phyloP scores from a whole-genome alignment of 73 alveolate species.

The Vitrella brassicaformis region DNA sequence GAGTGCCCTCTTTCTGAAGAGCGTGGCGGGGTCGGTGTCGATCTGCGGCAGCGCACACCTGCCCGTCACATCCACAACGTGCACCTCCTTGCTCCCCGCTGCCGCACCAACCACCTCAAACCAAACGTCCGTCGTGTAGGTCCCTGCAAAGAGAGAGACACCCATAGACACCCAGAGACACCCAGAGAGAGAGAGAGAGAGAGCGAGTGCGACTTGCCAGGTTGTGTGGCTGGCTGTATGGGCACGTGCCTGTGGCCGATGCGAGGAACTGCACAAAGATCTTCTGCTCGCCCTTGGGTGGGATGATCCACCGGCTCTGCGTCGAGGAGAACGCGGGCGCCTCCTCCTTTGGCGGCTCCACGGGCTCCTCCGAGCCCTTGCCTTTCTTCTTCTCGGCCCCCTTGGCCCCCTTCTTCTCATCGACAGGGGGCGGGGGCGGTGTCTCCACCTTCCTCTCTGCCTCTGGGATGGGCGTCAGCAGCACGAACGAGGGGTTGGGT shows the following conservation, averaged over 20 bases:
- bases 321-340: constrained; percentile 17
- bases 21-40: constrained; percentile 55
- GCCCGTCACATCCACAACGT: constrained; percentile 20
- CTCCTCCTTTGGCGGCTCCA: constrained; percentile 11
- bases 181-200: too few species aligned
- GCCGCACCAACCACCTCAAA: constrained; percentile 63
- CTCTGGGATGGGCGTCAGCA: constrained; percentile 55
- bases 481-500: constrained; percentile 35
- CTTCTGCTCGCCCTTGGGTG: constrained; percentile 64
- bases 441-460: constrained; percentile 46
- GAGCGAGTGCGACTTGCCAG: too few species aligned
- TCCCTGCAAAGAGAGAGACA: not conserved
- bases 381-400: constrained; percentile 6
- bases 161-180: not conserved
- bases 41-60: constrained; percentile 47
- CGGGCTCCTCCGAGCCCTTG: not conserved
- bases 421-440: too few species aligned
- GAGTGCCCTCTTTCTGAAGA: constrained; percentile 52
- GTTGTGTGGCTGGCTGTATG: constrained; percentile 8
- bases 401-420: constrained; percentile 45
- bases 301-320: constrained; percentile 71
- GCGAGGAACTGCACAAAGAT: constrained; percentile 68
- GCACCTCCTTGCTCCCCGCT: constrained; percentile 5
- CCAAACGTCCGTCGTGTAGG: constrained; percentile 22
- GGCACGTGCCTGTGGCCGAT: constrained; percentile 55